Evolutionary conservation across 495 filamentous ascomycete genomes (phyloP), one percentile per base, ranked within the genome.

Genomic region (Penicillium crystallinum): DNA sequence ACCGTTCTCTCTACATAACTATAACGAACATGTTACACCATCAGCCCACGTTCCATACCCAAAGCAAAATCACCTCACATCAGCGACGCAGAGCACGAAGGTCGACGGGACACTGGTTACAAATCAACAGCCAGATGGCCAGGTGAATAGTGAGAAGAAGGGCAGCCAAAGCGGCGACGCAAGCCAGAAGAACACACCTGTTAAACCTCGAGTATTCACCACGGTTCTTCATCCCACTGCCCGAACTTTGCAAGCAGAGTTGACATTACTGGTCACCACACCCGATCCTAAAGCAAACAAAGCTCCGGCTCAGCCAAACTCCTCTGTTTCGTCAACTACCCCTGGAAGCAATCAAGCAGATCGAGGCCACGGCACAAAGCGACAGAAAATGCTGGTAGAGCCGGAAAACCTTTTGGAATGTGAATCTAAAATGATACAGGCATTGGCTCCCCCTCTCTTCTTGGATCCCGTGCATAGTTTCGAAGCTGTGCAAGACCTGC

Each of bases 1-100:
- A 0, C 86, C 86, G 5, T 92, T 88, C 54, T 96, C 90, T 4
- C 83, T 99, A 29, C 90, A 99, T 63, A 95, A 95, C 63, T 86
- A 90, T 63, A 96, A 87, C 56, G 78, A 84, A 45, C 87, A 88
- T 64, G 74, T 97, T 11, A 96, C 90, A 0, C 93, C 91, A 0
- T 97, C 92, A 1, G 78, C 91, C 2, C 90, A 84, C 64, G 88
- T 85, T 11, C 88, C 91, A 0, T 96, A 84, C 59, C 87, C 89
- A 2, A 83, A 81, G 44, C 80, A 84, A 34, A 83, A 77, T 52
- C 70, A 74, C 41, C 58, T 73, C 40, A 66, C 62, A 12, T 56
- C 72, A 40, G 74, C 74, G 22, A 55, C 72, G 35, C 54, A 65
- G 38, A 65, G 61, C 27, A 36, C 70, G 10, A 74, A 77, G 45